Evolutionary conservation across 345 rosid species (phyloP), one percentile per base, ranked within the genome.

Genomic region (Linum tenue): DNA sequence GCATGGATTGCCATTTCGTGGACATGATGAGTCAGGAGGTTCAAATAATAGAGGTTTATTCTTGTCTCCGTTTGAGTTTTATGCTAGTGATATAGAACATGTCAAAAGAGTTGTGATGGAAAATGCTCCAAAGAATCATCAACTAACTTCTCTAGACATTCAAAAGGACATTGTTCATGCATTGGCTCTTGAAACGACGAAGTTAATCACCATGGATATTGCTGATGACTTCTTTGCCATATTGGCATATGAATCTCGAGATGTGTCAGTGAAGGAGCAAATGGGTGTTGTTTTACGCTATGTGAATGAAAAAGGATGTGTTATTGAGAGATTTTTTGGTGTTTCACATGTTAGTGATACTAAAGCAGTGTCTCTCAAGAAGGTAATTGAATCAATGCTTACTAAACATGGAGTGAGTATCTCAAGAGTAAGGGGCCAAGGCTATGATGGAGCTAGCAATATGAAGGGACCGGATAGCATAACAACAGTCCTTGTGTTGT

Each of bases 381-480:
- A 2, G 7, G 1, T 42, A 39, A 39, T 56, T 10, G 74, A 70
- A 1, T 11, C 42, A 6, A 42, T 64, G 15, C 64, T 70, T 57
- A 16, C 39, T 10, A 44, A 16, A 36, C 11, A 42, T 58, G 58
- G 68, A 36, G 16, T 70, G 8, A 70, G 64, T 15, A 6, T 62
- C 5, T 60, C 70, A 15, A 58, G 31, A 3, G 4, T 70, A 1
- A 6, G 60, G 4, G 59, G 69, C 7, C 40, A 70, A 64, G 59
- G 68, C 44, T 57, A 70, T 51, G 68, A 70, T 64, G 64, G 51
- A n/a, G 68, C 67, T 39, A 66, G 62, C n/a, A 70, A 51, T 40
- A 51, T 65, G 59, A 14, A 40, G 38, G n/a, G 56, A 3, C n/a
- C n/a, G n/a, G n/a, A n/a, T n/a, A n/a, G n/a, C n/a, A n/a, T n/a